A percentile compares a stretch with the other conserved stretches of the same genome.
Evolutionary conservation across 108 stramenopile genomes (phyloP).

Genomic region (Phaeodactylum tricornutum): DNA sequence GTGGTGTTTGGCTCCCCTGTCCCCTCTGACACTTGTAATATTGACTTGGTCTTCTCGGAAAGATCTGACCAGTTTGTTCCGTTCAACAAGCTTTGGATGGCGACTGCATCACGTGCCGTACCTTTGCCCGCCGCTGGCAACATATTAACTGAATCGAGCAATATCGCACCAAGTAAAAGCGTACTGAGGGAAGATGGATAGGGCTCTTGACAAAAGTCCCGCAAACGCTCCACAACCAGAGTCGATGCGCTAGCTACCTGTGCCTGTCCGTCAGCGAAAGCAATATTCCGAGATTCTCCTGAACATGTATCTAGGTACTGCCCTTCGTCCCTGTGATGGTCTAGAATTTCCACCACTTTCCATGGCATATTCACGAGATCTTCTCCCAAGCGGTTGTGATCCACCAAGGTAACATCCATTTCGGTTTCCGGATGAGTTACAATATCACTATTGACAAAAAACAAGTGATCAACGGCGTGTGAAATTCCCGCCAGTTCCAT

Average conservation of each 20-base stretch:
- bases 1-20: slow-evolving; percentile 28
- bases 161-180: slow-evolving; percentile 64
- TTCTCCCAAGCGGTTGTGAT: slow-evolving; percentile 45
- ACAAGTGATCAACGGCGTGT: slow-evolving; percentile 12
- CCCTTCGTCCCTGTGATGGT: slow-evolving; percentile 68
- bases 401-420: slow-evolving; percentile 45
- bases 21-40: background rate
- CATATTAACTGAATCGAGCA: slow-evolving; percentile 76
- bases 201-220: background rate
- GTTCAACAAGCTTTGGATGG: slow-evolving; percentile 28
- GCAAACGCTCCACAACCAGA: slow-evolving; percentile 44
- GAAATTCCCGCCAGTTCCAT: slow-evolving; percentile 35
- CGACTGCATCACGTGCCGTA: slow-evolving; percentile 49
- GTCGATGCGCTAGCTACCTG: slow-evolving; percentile 53
- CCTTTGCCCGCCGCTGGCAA: slow-evolving; percentile 55
- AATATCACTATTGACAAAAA: no score
- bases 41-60: background rate
- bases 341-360: slow-evolving; percentile 56
- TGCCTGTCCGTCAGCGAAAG: slow-evolving; percentile 37
- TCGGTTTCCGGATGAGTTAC: background rate
- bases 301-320: slow-evolving; percentile 37
- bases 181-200: slow-evolving; percentile 17
- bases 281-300: slow-evolving; percentile 33
- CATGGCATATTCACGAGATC: no score
- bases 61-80: slow-evolving; percentile 6